Base-by-base conservation (phyloP, 768 basidiomycete species). In the Boletus rubropictus region DNA sequence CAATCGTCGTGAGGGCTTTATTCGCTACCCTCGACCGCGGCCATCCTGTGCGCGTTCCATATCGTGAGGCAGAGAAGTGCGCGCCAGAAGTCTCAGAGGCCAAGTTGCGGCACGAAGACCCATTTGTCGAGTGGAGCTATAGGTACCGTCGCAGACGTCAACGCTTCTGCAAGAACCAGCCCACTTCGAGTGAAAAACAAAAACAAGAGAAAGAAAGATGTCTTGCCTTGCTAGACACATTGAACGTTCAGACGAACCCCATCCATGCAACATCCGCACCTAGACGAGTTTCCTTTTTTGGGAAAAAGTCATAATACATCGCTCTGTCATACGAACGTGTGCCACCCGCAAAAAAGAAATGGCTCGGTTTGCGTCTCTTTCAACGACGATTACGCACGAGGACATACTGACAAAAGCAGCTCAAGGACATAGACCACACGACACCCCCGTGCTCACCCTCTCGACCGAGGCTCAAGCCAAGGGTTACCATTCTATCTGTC, bases 401-500 rank as follows among this genome's bases (percentile, higher is more conserved):
- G 75, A 80, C 52, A 67, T 79, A 17, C 55, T 65, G 14, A 66
- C 66, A 37, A 65, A 64, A 35, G 40, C 50, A 14, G 20, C 48
- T 34, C 35, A 34, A 42, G 54, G 51, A 20, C 29, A 54, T 33
- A 8, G 8, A 10, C 58, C 67, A 41, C 71, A 70, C 41, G 59
- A 62, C 7, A 77, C 81, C 0, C 76, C 80, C 5, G 68, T 81
- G 2, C 72, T 83, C 41, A 65, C 68, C 51, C 63, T 83, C 29
- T 60, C 78, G 1, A 62, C 73, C 11, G 76, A 79, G 22, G 75
- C 81, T 15, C 77, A 71, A 39, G 52, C 70, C 10, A 84, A 81
- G 46, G 86, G 86, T 15, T 97, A 92, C 60, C 82, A 88, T 44
- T 63, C 74, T 1, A 73, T 91, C 34, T 87, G 83, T 59, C 64